Evolutionary conservation across 208 protist genomes (phyloP).

Genomic region (Wallacemonas sp.): DNA sequence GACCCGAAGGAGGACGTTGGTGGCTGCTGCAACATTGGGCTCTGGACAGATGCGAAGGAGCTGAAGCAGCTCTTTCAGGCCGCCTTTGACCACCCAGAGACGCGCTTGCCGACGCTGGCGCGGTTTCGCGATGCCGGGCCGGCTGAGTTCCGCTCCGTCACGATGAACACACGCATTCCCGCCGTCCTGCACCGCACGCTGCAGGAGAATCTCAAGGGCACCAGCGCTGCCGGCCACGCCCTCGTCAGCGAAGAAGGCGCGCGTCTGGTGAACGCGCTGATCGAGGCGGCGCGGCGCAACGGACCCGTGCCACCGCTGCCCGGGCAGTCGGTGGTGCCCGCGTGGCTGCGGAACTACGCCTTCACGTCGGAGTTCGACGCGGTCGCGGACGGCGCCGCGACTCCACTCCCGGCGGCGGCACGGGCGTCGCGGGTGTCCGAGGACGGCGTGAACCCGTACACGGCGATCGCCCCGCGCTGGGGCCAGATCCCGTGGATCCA

Average conservation of each 20-base stretch:
- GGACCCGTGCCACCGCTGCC: constrained; percentile 62
- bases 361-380: constrained; percentile 37
- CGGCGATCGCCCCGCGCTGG: constrained; percentile 58
- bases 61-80: constrained; percentile 58
- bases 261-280: constrained; percentile 36
- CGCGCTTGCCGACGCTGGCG: constrained; percentile 72
- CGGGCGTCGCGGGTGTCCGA: neutral
- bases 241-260: constrained; percentile 10
- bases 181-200: constrained; percentile 56
- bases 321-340: constrained; percentile 49
- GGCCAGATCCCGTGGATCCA: constrained; percentile 89
- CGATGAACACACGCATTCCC: constrained; percentile 58
- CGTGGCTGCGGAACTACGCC: constrained; percentile 83
- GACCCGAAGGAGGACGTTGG: constrained; percentile 22
- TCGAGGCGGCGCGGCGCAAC: constrained; percentile 39
- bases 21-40: constrained; percentile 75
- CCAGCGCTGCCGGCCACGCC: neutral
- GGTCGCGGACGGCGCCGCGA: constrained; percentile 13
- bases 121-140: constrained; percentile 68
- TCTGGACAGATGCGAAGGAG: constrained; percentile 72
- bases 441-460: neutral
- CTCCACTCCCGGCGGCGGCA: neutral
- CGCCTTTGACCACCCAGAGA: constrained; percentile 24
- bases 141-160: constrained; percentile 76
- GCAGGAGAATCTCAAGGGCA: constrained; percentile 35